Conservation (phyloP, 106 monocot genomes). For the Dioscorea alata region DNA sequence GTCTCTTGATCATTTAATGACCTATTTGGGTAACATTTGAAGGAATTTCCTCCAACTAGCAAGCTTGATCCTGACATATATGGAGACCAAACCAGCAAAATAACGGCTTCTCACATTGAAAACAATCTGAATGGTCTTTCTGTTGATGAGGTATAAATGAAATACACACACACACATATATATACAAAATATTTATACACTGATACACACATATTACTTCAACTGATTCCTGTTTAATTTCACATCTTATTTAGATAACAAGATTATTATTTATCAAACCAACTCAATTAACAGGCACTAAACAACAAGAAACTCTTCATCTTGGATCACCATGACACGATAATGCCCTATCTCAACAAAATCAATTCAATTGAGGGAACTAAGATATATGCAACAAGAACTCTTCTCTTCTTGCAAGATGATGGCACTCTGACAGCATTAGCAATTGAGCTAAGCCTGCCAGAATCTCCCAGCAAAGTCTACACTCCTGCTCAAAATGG, state of each 20-base stretch:
- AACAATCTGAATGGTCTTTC: conserved; percentile 36
- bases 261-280: too few relatives aligned
- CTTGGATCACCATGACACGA: conserved; percentile 58
- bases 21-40: background rate
- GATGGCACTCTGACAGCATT: conserved; percentile 47
- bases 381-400: conserved; percentile 38
- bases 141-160: conserved; percentile 31
- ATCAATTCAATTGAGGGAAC: conserved; percentile 29
- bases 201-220: background rate
- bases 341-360: conserved; percentile 41
- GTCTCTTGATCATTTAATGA: too few relatives aligned
- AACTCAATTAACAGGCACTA: conserved; percentile 30
- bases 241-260: background rate
- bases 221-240: background rate
- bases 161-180: background rate
- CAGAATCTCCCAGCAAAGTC: conserved; percentile 34
- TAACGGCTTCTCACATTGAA: conserved; percentile 39
- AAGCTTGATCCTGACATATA: conserved; percentile 43
- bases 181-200: too few relatives aligned
- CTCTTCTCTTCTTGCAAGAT: conserved; percentile 25
- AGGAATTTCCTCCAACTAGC: conserved; percentile 66
- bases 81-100: conserved; percentile 46
- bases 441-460: conserved; percentile 36
- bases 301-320: conserved; percentile 57
- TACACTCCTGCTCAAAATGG: conserved; percentile 27